These are phyloP conservation scores for Aureobasidium musti DNA, from an alignment of 2,329 filamentous ascomycete species.

Conservation along the genomic window DNA sequence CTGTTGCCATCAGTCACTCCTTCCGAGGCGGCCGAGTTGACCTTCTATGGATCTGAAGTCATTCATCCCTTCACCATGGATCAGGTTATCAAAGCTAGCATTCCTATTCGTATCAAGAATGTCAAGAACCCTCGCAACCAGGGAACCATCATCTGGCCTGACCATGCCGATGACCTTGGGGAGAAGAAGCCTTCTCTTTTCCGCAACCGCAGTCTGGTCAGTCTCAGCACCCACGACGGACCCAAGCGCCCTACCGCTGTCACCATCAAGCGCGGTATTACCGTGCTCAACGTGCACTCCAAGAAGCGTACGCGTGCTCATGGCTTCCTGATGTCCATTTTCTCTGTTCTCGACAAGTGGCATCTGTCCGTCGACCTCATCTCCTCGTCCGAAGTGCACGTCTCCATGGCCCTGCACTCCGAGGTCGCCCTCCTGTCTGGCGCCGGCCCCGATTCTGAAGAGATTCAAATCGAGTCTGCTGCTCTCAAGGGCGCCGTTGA, in stretches of 20 bases:
- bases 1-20: slow-evolving; percentile 88
- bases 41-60: slow-evolving; percentile 74
- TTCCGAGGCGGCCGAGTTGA: slow-evolving; percentile 91
- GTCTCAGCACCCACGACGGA: slow-evolving; percentile 44
- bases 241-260: slow-evolving; percentile 63
- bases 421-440: slow-evolving; percentile 60
- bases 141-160: slow-evolving; percentile 81
- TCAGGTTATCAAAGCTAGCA: slow-evolving; percentile 75
- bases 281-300: slow-evolving; percentile 96
- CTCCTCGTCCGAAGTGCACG: slow-evolving; percentile 93
- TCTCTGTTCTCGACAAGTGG: slow-evolving; percentile 83
- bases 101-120: slow-evolving; percentile 88
- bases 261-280: slow-evolving; percentile 95
- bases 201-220: slow-evolving; percentile 51
- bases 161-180: slow-evolving; percentile 59
- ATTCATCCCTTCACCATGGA: slow-evolving; percentile 99
- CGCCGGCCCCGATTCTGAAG: slow-evolving; percentile 47
- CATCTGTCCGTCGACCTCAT: slow-evolving; percentile 93
- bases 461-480: slow-evolving; percentile 51
- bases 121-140: slow-evolving; percentile 80
- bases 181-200: slow-evolving; percentile 52
- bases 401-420: slow-evolving; percentile 93
- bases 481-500: slow-evolving; percentile 57
- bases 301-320: slow-evolving; percentile 96
- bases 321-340: slow-evolving; percentile 92